A percentile compares a stretch with the other conserved stretches of the same genome.
Conservation (phyloP, 345 rosid species). For the Aethionema arabicum region DNA sequence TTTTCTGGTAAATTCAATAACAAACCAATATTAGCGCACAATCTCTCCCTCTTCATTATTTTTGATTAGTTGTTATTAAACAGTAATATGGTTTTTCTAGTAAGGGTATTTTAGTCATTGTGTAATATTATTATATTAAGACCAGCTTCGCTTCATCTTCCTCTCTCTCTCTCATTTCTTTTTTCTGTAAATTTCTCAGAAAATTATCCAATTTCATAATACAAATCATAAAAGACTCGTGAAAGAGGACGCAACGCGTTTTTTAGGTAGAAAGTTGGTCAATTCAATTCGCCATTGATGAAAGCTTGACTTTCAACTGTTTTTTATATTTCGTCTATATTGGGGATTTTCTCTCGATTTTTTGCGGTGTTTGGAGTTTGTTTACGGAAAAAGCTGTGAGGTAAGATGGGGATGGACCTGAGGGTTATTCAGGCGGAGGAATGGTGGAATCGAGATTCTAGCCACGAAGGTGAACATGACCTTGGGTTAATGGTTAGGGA, state of each 20-base stretch:
- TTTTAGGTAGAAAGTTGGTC: neutral
- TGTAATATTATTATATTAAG: conserved; percentile 13
- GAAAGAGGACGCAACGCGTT: conserved; percentile 34
- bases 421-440: conserved; percentile 51
- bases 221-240: conserved; percentile 27
- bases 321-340: conserved; percentile 1
- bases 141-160: conserved; percentile 28
- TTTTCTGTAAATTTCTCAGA: neutral
- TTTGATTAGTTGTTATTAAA: neutral
- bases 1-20: neutral
- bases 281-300: neutral
- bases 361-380: conserved; percentile 1
- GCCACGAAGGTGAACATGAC: conserved; percentile 88
- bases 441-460: conserved; percentile 51
- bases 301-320: neutral
- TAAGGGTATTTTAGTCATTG: conserved; percentile 36
- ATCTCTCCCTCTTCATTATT: conserved; percentile 4
- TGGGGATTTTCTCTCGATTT: conserved; percentile 5
- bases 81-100: neutral
- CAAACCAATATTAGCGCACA: neutral
- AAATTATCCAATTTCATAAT: neutral
- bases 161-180: conserved; percentile 17
- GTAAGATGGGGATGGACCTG: conserved; percentile 50
- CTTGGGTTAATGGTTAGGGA: conserved; percentile 84
- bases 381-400: conserved; percentile 1